phyloP scores from a whole-genome alignment of 2,329 filamentous ascomycete genomes.

The Colletotrichum lupini region DNA sequence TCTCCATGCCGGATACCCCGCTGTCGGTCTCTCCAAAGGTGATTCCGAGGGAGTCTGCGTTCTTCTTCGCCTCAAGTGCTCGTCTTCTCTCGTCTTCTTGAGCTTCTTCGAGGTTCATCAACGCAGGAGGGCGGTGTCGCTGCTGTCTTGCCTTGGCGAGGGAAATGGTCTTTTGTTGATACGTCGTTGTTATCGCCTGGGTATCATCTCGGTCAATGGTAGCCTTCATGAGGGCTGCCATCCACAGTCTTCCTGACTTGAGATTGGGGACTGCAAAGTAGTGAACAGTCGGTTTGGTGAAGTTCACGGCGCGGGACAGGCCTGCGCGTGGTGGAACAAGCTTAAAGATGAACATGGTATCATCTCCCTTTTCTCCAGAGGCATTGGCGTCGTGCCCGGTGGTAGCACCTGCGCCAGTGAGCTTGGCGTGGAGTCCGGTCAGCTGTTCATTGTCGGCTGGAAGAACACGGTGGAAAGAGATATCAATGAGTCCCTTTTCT shows the following conservation, averaged over 20 bases:
- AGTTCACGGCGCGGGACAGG: slow-evolving; percentile 90
- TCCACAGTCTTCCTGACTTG: slow-evolving; percentile 91
- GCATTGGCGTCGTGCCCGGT: slow-evolving; percentile 62
- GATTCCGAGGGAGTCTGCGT: slow-evolving; percentile 54
- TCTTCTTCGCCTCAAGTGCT: slow-evolving; percentile 40
- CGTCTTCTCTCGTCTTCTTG: slow-evolving; percentile 42
- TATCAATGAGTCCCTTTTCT: slow-evolving; percentile 96
- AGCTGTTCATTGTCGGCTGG: slow-evolving; percentile 92
- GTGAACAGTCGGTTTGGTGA: slow-evolving; percentile 96
- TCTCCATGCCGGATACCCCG: slow-evolving; percentile 56
- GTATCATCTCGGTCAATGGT: slow-evolving; percentile 93
- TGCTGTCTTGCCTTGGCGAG: slow-evolving; percentile 88
- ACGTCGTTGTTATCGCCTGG: slow-evolving; percentile 86
- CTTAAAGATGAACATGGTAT: slow-evolving; percentile 97
- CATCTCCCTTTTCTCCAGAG: slow-evolving; percentile 61
- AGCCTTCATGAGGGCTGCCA: slow-evolving; percentile 98
- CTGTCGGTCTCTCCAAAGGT: slow-evolving; percentile 55
- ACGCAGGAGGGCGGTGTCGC: slow-evolving; percentile 88
- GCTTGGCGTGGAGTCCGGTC: slow-evolving; percentile 88
- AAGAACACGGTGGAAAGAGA: slow-evolving; percentile 96
- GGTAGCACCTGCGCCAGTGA: slow-evolving; percentile 86
- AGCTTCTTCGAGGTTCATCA: slow-evolving; percentile 76
- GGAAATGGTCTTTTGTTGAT: slow-evolving; percentile 97
- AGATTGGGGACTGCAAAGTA: slow-evolving; percentile 97
- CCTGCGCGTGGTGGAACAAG: slow-evolving; percentile 90